Evolutionary conservation across 2,329 filamentous ascomycete genomes (phyloP).

Genomic region (Cytospora piceicola): DNA sequence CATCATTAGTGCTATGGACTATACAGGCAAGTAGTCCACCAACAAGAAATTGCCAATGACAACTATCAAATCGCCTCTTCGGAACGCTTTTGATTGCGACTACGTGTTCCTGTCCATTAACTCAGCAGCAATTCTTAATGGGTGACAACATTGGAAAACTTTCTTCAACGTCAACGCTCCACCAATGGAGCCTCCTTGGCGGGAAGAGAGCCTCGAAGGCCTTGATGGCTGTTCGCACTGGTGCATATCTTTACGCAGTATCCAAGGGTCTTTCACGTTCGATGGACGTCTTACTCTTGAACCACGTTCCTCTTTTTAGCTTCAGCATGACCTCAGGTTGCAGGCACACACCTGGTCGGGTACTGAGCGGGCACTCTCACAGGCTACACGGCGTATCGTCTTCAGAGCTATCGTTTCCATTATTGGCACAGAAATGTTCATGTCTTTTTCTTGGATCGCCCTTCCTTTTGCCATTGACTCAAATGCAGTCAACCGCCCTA

Average conservation of each 20-base stretch:
- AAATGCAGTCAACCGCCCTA: background rate
- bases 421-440: background rate
- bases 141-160: slow-evolving; percentile 13
- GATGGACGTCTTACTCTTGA: background rate
- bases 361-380: no score
- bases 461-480: background rate
- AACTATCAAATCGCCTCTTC: slow-evolving; percentile 23
- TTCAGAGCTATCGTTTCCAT: background rate
- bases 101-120: background rate
- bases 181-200: background rate
- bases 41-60: no score
- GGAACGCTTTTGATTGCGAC: background rate
- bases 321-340: background rate
- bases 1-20: slow-evolving; percentile 17
- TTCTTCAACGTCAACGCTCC: background rate
- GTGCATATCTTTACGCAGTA: background rate
- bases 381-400: background rate
- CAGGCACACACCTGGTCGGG: background rate
- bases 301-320: background rate
- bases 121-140: slow-evolving; percentile 23
- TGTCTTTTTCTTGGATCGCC: background rate
- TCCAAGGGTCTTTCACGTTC: background rate
- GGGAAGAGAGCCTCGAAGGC: background rate
- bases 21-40: background rate
- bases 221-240: background rate